Conservation (phyloP, 2,329 filamentous ascomycete genomes). For the Fusarium sp. region DNA sequence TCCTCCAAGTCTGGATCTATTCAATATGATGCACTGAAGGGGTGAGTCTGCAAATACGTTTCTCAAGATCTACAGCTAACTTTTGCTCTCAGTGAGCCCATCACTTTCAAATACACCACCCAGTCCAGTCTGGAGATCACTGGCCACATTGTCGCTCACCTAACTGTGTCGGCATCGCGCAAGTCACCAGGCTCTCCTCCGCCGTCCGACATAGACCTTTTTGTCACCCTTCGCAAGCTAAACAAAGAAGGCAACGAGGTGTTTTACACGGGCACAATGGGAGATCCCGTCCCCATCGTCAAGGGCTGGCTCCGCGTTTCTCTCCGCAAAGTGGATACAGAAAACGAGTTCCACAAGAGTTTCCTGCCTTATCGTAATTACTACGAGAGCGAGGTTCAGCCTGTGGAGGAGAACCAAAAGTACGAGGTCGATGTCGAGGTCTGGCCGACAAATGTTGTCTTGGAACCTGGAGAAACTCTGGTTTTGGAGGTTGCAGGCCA, state of each 20-base stretch:
- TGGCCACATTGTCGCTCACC: slow-evolving; percentile 72
- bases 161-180: slow-evolving; percentile 70
- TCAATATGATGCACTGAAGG: neutral
- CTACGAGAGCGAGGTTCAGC: slow-evolving; percentile 63
- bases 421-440: slow-evolving; percentile 72
- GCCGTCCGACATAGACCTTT: slow-evolving; percentile 68
- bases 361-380: slow-evolving; percentile 65
- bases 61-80: neutral
- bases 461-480: neutral
- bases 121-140: slow-evolving; percentile 74
- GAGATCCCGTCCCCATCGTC: slow-evolving; percentile 69
- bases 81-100: slow-evolving; percentile 47
- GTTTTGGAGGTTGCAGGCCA: neutral
- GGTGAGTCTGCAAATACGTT: neutral
- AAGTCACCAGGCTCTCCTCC: slow-evolving; percentile 52
- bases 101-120: slow-evolving; percentile 68
- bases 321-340: slow-evolving; percentile 63
- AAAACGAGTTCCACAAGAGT: slow-evolving; percentile 52
- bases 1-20: slow-evolving; percentile 41
- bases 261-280: slow-evolving; percentile 72
- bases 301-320: slow-evolving; percentile 73
- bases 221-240: slow-evolving; percentile 70
- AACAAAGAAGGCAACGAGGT: slow-evolving; percentile 65
- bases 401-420: slow-evolving; percentile 63
- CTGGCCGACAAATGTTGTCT: slow-evolving; percentile 71